Base-by-base conservation (phyloP, 371 early-diverging fungal species). In the Mucor saturninus region DNA sequence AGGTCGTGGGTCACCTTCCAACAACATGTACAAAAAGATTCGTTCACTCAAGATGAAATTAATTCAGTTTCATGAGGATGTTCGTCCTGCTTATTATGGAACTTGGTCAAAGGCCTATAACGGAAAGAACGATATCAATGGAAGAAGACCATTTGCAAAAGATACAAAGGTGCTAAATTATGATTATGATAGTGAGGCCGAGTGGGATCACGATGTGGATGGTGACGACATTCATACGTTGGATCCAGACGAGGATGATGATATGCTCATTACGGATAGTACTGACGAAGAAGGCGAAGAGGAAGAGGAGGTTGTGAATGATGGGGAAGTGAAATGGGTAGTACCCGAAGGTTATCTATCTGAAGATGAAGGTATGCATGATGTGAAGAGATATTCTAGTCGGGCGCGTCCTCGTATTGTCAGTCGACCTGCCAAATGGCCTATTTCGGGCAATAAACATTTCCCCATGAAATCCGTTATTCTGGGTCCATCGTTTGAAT, bases 101-200 rank as follows among this genome's bases (percentile, higher is more conserved):
- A 94, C 92, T 0, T 94, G 93, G 89, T 83, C 86, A 15, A 91
- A 88, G 61, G 50, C 40, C 13, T 83, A 86, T 63, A 5, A 48
- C 21, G 26, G 10, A 2, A 13, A 14, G 4, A 65, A 74, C 15
- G 37, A n/a, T 1, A 71, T 93, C 35, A 72, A 69, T 5, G 90
- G 88, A 2, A 79, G 88, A 10, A 77, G 77, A 1, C 91, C 91
- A 5, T 85, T 93, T 75, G 83, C 75, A 29, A 79, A 71, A 50
- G 94, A 95, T 50, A 72, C 75, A 0, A 65, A 59, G 2, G 37
- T 76, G 37, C 54, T 95, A 13, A 89, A 95, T 57, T 95, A 95
- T 54, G 92, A 91, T 2, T 79, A 90, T 60, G 94, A 95, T 62
- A 92, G 92, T 71, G 95, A 93, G 51, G 89, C 86, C 0, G 96